Conservation (phyloP, 495 filamentous ascomycete genomes). For the Penicillium riverlandense region DNA sequence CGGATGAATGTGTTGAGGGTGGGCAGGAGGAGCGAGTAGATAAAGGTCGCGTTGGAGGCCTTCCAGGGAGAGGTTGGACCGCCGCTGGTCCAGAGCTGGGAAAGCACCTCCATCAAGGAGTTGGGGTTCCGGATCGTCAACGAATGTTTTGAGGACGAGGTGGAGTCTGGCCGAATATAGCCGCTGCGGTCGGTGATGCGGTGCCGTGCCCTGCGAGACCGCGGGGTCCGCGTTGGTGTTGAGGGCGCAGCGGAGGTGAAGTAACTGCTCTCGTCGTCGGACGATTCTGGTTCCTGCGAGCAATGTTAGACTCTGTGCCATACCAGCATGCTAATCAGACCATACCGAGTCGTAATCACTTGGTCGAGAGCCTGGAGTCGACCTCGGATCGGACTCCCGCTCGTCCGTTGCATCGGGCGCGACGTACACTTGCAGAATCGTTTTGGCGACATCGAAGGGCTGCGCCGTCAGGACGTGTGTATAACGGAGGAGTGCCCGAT, state of each 20-base stretch:
- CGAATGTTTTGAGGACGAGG: slow-evolving; percentile 45
- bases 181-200: slow-evolving; percentile 45
- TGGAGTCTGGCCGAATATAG: slow-evolving; percentile 36
- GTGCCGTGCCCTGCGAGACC: slow-evolving; percentile 32
- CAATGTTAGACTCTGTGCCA: slow-evolving; percentile 1
- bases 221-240: slow-evolving; percentile 46
- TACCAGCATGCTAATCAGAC: background rate
- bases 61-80: slow-evolving; percentile 93
- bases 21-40: slow-evolving; percentile 79
- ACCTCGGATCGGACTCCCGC: slow-evolving; percentile 19
- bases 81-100: slow-evolving; percentile 81
- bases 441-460: slow-evolving; percentile 96
- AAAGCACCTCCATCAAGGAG: slow-evolving; percentile 72
- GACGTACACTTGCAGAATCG: slow-evolving; percentile 71
- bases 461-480: slow-evolving; percentile 77
- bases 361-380: slow-evolving; percentile 18
- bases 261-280: slow-evolving; percentile 79
- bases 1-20: slow-evolving; percentile 81
- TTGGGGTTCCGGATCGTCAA: slow-evolving; percentile 61
- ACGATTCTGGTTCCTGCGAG: slow-evolving; percentile 36
- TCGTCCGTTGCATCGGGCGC: slow-evolving; percentile 31
- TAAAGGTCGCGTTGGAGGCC: slow-evolving; percentile 81
- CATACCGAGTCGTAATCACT: slow-evolving; percentile 32
- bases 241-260: slow-evolving; percentile 69
- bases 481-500: slow-evolving; percentile 83